Base-by-base conservation (phyloP, 441 rosid genomes). In the Populus tomentosa region DNA sequence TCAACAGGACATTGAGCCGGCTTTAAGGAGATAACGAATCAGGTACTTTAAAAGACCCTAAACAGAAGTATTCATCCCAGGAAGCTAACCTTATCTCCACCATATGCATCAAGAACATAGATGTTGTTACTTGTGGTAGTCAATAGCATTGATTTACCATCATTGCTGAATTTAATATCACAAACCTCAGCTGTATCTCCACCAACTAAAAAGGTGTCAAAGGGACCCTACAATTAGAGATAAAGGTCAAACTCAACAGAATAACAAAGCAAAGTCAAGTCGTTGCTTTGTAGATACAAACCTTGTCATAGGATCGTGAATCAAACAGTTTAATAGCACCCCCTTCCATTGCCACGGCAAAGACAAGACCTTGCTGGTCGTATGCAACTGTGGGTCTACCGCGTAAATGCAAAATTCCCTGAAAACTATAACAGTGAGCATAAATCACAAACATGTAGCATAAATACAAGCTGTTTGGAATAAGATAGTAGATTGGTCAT, bases 341-440 rank as follows among this genome's bases (percentile, higher is more conserved):
- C 67, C 97, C 98, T 94, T 94, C 98, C 97, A 94, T 90, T 73
- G 97, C 97, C 87, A 95, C 97, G 5, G 99, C 98, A 87, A 95
- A 95, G 70, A 95, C 99, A 65, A 95, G 90, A 71, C 95, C 99
- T 86, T 93, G 97, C 83, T 95, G 97, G 83, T 92, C 98, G 83
- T 90, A 94, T 18, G 98, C 98, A 80, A 92, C 98, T 1, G 97
- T 90, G 62, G 98, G 99, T 80, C 97, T 90, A 78, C 98, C 99
- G 68, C 98, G 95, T 35, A 92, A 88, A 62, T 73, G 90, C 75
- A 95, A 82, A 82, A 95, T 89, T 83, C 97, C 99, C 98, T 95
- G 89, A 83, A 83, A 84, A 84, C 85, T 85, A 91, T 68, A 81
- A 70, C 77, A 80, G 90, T 89, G 84, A 90, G 94, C 88, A 86